Percentiles rank a stretch among this genome's conserved stretches.
Conservation (phyloP, 805 yeast genomes). For the Cyberlindnera galapagoensis region DNA sequence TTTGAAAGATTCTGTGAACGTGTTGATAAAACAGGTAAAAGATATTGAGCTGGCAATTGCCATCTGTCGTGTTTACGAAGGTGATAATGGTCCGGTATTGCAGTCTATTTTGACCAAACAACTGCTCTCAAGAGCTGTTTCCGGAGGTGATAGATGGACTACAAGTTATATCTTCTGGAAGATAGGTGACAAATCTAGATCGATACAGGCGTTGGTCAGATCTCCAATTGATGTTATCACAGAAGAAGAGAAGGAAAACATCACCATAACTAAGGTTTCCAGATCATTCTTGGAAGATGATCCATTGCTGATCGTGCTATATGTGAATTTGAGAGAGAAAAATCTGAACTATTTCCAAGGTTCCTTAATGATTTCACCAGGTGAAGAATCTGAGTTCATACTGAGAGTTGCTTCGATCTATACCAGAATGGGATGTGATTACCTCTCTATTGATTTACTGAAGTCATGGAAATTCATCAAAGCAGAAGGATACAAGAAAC, state of each 20-base stretch:
- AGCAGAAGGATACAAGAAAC: constrained; percentile 12
- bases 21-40: constrained; percentile 56
- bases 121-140: constrained; percentile 51
- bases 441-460: constrained; percentile 55
- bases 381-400: constrained; percentile 54
- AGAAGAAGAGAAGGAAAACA: constrained; percentile 24
- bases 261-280: constrained; percentile 23
- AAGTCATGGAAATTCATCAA: constrained; percentile 60
- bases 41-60: constrained; percentile 75
- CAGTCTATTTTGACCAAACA: constrained; percentile 40
- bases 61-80: constrained; percentile 71
- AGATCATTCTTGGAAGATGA: constrained; percentile 60
- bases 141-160: constrained; percentile 71
- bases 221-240: constrained; percentile 38
- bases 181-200: constrained; percentile 36
- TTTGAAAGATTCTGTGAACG: constrained; percentile 70
- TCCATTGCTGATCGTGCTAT: constrained; percentile 70
- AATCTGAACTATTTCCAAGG: constrained; percentile 45
- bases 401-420: constrained; percentile 60
- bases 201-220: constrained; percentile 62
- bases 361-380: constrained; percentile 34
- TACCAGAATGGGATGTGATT: constrained; percentile 88
- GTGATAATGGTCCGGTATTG: constrained; percentile 51
- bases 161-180: constrained; percentile 79
- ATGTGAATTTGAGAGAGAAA: constrained; percentile 50